Evolutionary conservation across 1,284 basidiomycete species (phyloP).

Genomic region (Sanghuangporus weigelae): DNA sequence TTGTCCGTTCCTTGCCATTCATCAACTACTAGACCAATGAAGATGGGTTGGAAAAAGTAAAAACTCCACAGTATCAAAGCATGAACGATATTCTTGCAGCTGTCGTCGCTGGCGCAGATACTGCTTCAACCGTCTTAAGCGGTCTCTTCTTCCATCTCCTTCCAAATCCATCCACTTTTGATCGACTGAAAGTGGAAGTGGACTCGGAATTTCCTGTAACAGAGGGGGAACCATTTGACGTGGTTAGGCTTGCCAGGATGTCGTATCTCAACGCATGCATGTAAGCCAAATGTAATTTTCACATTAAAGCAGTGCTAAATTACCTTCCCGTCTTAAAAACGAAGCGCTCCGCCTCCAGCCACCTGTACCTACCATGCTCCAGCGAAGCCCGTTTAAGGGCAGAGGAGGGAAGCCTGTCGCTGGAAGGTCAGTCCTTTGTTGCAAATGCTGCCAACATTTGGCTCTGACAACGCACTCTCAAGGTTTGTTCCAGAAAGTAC

Average conservation of each 20-base stretch:
- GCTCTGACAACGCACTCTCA: not conserved
- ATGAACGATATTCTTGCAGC: slow-evolving; percentile 30
- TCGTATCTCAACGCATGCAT: slow-evolving; percentile 30
- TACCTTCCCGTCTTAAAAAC: not conserved
- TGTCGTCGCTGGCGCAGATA: slow-evolving; percentile 35
- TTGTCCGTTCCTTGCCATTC: not conserved
- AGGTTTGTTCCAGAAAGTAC: slow-evolving; percentile 49
- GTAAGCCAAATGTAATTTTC: slow-evolving; percentile 19
- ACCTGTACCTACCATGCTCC: slow-evolving; percentile 2
- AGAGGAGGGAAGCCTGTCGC: slow-evolving; percentile 9
- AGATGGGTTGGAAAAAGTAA: slow-evolving; percentile 23
- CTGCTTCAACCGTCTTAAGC: slow-evolving; percentile 28
- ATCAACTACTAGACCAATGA: slow-evolving; percentile 25
- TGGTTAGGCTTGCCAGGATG: slow-evolving; percentile 23
- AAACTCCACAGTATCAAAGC: slow-evolving; percentile 24
- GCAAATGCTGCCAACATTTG: not conserved
- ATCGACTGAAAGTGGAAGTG: slow-evolving; percentile 26
- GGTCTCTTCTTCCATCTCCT: slow-evolving; percentile 30
- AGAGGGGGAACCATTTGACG: slow-evolving; percentile 17
- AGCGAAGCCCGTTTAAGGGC: slow-evolving; percentile 5
- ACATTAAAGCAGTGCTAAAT: not conserved
- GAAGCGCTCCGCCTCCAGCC: slow-evolving; percentile 13
- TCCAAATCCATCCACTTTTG: slow-evolving; percentile 25
- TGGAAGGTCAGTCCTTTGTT: not conserved
- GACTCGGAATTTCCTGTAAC: slow-evolving; percentile 22